A percentile compares a stretch with the other conserved stretches of the same genome.
Evolutionary conservation across 306 rosid genomes (phyloP).

Genomic region (Medicago arabica): DNA sequence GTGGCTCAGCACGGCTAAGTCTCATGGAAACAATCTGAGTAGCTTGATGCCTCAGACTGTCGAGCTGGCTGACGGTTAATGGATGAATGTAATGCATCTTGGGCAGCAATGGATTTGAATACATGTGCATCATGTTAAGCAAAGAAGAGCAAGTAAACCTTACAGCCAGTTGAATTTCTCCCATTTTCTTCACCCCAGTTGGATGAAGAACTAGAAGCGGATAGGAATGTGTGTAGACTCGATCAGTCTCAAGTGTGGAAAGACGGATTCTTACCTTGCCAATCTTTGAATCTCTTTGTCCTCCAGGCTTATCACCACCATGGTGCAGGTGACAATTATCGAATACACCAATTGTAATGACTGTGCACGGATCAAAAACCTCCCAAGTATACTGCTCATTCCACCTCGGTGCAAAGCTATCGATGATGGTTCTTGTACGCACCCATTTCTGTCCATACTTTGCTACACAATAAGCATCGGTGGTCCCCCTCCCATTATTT

Average conservation of each 20-base stretch:
- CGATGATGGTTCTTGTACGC: constrained; percentile 95
- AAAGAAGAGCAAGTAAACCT: constrained; percentile 91
- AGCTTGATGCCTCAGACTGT: constrained; percentile 92
- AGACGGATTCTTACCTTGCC: constrained; percentile 97
- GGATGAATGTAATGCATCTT: constrained; percentile 97
- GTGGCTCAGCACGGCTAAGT: constrained; percentile 91
- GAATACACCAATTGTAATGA: constrained; percentile 89
- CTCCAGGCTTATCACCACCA: constrained; percentile 82
- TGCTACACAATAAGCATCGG: constrained; percentile 95
- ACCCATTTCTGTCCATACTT: constrained; percentile 98
- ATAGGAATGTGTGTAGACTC: constrained; percentile 91
- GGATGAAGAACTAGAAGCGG: constrained; percentile 88
- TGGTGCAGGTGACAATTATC: constrained; percentile 94
- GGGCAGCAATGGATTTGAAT: constrained; percentile 87
- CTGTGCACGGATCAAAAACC: constrained; percentile 96
- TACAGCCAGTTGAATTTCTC: constrained; percentile 97
- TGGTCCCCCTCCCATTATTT: constrained; percentile 83
- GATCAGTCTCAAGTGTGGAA: constrained; percentile 91
- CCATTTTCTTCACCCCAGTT: constrained; percentile 96
- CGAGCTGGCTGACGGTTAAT: constrained; percentile 90
- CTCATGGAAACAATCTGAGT: constrained; percentile 88
- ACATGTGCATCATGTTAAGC: constrained; percentile 99
- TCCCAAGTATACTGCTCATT: constrained; percentile 99
- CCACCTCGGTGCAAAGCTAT: constrained; percentile 90
- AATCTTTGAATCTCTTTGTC: constrained; percentile 71